These are phyloP conservation scores for Citrullus amarus DNA, from an alignment of 306 rosid genomes.

Conservation along the genomic window DNA sequence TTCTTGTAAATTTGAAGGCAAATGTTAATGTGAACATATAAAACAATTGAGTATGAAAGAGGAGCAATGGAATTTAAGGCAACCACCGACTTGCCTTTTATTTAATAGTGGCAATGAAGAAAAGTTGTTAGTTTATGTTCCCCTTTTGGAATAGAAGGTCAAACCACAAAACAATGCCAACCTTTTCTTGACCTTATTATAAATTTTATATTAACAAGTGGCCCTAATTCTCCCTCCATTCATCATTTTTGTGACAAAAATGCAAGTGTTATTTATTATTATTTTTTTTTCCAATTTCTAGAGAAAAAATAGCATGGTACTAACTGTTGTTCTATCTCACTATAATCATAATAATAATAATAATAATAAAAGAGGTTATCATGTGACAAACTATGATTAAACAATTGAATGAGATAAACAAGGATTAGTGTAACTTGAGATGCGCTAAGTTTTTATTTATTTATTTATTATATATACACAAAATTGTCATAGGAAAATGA, in stretches of 20 bases:
- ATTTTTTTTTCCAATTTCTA: too few species aligned
- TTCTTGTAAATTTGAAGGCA: background rate
- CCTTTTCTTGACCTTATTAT: conserved; percentile 4
- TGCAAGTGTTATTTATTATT: too few species aligned
- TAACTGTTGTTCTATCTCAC: too few species aligned
- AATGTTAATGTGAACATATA: background rate
- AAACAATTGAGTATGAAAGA: background rate
- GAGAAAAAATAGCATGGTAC: too few species aligned
- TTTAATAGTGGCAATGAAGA: background rate
- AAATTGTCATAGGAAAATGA: too few species aligned
- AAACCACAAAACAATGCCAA: background rate
- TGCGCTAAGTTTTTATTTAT: too few species aligned
- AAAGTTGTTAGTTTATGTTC: background rate
- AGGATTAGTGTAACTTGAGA: too few species aligned
- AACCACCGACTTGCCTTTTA: background rate
- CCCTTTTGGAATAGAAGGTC: background rate
- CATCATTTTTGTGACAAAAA: background rate
- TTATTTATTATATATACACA: too few species aligned
- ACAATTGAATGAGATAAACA: too few species aligned
- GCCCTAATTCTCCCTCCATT: background rate
- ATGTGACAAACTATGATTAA: too few species aligned
- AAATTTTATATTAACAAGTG: background rate
- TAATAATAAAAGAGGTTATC: too few species aligned
- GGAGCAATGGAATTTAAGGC: background rate
- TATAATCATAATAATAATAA: too few species aligned